A percentile compares a stretch with the other conserved stretches of the same genome.
Conservation (phyloP, 2,329 filamentous ascomycete genomes). For the Claviceps arundinis region DNA sequence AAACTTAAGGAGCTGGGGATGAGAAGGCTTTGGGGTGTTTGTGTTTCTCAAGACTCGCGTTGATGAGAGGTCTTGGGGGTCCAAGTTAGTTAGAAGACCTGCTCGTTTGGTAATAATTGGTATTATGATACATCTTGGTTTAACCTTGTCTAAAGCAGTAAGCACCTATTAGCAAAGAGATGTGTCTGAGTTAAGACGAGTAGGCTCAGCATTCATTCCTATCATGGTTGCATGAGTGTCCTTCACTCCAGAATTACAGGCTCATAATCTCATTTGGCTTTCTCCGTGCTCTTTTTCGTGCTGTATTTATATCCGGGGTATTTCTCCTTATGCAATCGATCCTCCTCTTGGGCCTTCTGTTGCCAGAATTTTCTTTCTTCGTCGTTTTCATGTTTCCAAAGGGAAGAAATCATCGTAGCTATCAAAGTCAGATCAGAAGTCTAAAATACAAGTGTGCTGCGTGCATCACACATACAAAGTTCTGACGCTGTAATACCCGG, state of each 20-base stretch:
- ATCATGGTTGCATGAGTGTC: not conserved
- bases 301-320: conserved; percentile 17
- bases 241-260: not conserved
- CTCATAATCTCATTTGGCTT: not conserved
- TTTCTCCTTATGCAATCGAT: conserved; percentile 14
- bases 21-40: too few species aligned
- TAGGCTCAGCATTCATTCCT: not conserved
- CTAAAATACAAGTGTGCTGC: not conserved
- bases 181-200: too few species aligned
- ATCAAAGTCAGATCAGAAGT: not conserved
- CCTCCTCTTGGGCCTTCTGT: conserved; percentile 12
- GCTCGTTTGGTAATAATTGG: too few species aligned
- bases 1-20: too few species aligned
- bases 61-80: too few species aligned
- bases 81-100: too few species aligned
- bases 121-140: too few species aligned
- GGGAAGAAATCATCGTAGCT: conserved; percentile 15
- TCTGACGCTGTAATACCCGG: conserved; percentile 15
- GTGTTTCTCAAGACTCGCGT: too few species aligned
- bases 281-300: conserved; percentile 6
- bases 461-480: conserved; percentile 15
- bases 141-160: too few species aligned
- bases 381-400: conserved; percentile 16
- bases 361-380: conserved; percentile 13
- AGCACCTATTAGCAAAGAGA: too few species aligned